A percentile compares a stretch with the other conserved stretches of the same genome.
phyloP scores from a whole-genome alignment of 192 early-diverging fungal genomes.

The Cladochytrium replicatum region DNA sequence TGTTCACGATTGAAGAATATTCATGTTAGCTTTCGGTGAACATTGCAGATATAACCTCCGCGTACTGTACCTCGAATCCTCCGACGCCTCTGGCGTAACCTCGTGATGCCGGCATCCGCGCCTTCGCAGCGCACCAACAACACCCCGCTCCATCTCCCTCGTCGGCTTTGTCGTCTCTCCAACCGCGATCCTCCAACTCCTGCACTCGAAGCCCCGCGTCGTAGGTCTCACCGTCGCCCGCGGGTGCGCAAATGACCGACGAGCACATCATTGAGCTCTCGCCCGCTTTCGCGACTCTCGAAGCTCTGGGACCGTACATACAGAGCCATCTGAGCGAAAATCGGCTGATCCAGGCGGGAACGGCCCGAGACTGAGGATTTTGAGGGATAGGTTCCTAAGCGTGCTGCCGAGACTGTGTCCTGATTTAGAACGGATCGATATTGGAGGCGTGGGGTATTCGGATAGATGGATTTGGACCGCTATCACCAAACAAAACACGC shows the following conservation, averaged over 20 bases:
- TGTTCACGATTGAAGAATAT: constrained; percentile 10
- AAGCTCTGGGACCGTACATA: constrained; percentile 18
- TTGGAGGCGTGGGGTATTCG: constrained; percentile 15
- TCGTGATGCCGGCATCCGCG: constrained; percentile 9
- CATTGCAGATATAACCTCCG: constrained; percentile 9
- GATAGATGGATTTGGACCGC: too few relatives aligned
- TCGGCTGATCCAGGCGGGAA: constrained; percentile 7
- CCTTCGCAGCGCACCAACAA: constrained; percentile 10
- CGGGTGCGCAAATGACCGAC: constrained; percentile 1
- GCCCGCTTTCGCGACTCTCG: constrained; percentile 3
- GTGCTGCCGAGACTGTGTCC: constrained; percentile 16
- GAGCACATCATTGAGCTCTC: constrained; percentile 5
- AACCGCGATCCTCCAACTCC: constrained; percentile 3
- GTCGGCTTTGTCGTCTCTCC: constrained; percentile 12
- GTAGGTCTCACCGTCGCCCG: constrained; percentile 15
- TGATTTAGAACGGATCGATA: constrained; percentile 18
- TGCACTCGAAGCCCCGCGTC: constrained; percentile 11
- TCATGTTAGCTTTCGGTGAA: constrained; percentile 13
- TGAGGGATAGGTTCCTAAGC: constrained; percentile 11
- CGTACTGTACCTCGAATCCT: constrained; percentile 14
- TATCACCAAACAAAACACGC: too few relatives aligned
- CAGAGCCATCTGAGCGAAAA: constrained; percentile 10
- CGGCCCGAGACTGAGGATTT: not conserved
- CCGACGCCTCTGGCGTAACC: constrained; percentile 9
- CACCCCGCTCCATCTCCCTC: constrained; percentile 8